These are phyloP conservation scores for Pisolithus albus DNA, from an alignment of 768 basidiomycete species.

Conservation along the genomic window DNA sequence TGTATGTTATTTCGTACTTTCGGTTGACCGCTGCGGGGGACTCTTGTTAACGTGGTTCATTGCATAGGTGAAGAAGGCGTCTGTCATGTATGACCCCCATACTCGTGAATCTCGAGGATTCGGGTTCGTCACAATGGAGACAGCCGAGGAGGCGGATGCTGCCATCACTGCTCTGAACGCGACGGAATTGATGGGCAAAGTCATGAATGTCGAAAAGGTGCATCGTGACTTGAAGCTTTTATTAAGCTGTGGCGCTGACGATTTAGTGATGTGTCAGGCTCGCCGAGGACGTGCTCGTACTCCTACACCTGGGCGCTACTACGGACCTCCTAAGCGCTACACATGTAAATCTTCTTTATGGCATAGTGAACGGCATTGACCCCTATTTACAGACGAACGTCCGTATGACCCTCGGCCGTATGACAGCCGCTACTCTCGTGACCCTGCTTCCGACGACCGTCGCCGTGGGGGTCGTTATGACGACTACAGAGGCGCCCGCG, in stretches of 20 bases:
- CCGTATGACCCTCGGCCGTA: constrained; percentile 91
- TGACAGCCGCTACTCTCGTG: constrained; percentile 77
- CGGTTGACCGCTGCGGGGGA: background rate
- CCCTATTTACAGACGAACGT: constrained; percentile 52
- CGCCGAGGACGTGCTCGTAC: constrained; percentile 85
- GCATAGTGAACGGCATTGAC: background rate
- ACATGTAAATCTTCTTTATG: constrained; percentile 41
- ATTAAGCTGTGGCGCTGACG: background rate
- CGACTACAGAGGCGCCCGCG: constrained; percentile 38
- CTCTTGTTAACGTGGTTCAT: background rate
- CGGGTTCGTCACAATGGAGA: constrained; percentile 88
- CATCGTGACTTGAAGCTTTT: constrained; percentile 2
- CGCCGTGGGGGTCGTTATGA: constrained; percentile 39
- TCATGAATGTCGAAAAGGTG: constrained; percentile 85
- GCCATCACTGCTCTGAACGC: constrained; percentile 79
- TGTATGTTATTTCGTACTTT: constrained; percentile 36
- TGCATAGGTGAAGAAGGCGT: constrained; percentile 51
- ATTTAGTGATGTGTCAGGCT: constrained; percentile 42
- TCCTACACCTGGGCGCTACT: constrained; percentile 92
- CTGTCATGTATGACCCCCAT: constrained; percentile 67
- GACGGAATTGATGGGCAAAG: constrained; percentile 83
- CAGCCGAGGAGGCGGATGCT: constrained; percentile 83
- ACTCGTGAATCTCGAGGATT: constrained; percentile 70
- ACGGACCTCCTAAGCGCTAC: constrained; percentile 80
- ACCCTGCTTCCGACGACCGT: constrained; percentile 42